phyloP scores from a whole-genome alignment of 2,329 filamentous ascomycete genomes.

The Cercospora sp. region DNA sequence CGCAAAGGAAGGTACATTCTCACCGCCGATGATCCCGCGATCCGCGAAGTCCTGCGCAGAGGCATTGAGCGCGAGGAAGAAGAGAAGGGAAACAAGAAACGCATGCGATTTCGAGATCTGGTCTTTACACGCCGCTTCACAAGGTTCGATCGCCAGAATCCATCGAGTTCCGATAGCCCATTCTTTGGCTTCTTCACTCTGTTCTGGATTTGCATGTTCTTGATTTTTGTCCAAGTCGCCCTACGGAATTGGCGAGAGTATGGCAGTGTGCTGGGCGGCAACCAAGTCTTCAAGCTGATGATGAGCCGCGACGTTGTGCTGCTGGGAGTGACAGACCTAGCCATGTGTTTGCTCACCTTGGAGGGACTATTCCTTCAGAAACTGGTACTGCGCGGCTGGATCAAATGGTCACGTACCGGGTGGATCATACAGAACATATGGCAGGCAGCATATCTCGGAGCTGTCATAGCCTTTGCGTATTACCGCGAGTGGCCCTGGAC shows the following conservation, averaged over 20 bases:
- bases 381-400: conserved; percentile 56
- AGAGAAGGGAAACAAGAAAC: conserved; percentile 32
- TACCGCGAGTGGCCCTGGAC: conserved; percentile 80
- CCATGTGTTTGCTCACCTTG: conserved; percentile 66
- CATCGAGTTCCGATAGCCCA: conserved; percentile 62
- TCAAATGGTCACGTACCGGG: conserved; percentile 67
- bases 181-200: conserved; percentile 80
- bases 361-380: conserved; percentile 67
- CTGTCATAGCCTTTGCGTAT: conserved; percentile 65
- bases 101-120: conserved; percentile 54
- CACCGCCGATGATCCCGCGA: conserved; percentile 52
- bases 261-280: conserved; percentile 67
- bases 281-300: conserved; percentile 73
- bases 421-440: conserved; percentile 76
- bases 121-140: conserved; percentile 74
- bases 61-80: conserved; percentile 47
- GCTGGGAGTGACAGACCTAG: conserved; percentile 62
- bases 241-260: conserved; percentile 68
- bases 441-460: conserved; percentile 65
- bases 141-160: conserved; percentile 72
- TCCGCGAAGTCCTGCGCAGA: conserved; percentile 48
- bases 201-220: conserved; percentile 70
- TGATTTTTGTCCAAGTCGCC: conserved; percentile 67
- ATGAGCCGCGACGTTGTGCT: conserved; percentile 55
- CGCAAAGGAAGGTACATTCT: conserved; percentile 51